Base-by-base conservation (phyloP, 129 eudicot genomes). In the Tanacetum coccineum region DNA sequence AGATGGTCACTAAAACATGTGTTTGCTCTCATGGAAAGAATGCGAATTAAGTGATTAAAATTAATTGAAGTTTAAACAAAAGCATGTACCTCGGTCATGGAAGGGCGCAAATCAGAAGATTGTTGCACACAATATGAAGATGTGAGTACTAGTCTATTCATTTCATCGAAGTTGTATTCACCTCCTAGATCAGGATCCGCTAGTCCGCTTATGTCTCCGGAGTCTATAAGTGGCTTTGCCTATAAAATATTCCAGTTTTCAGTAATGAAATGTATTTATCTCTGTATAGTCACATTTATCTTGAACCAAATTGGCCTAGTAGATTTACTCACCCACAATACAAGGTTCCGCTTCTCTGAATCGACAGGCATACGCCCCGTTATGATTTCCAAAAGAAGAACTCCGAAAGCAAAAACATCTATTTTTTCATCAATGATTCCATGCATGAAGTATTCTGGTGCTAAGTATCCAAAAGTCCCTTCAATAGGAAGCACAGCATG, bases 401-500 rank as follows among this genome's bases (percentile, higher is more conserved):
- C 78, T 42, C 97, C 97, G 50, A 87, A 88, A 30, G 97, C 96
- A 72, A 81, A 91, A 67, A 87, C 95, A 50, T 91, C 97, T 0
- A 81, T 91, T 72, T 91, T 91, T 62, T 91, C 97, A 76, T 91
- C 97, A 39, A 91, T 95, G 62, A 79, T 85, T 25, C 97, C 97
- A 61, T 91, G 90, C 93, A 91, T 80, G 66, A 91, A 87, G 78
- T 91, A 91, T 81, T 91, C 97, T 56, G 97, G 97, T 6, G 97
- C 97, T 52, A 91, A 72, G 82, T 91, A 91, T 28, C 97, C 97
- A 53, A 87, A 91, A 28, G 97, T 91, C 40, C 97, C 97, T 81
- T 91, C 97, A 22, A 91, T 77, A 49, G 96, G 90, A 66, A 78
- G 62, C 8, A 76, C 83, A 12, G 90, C 88, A 57, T 85, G 96